A percentile compares a stretch with the other conserved stretches of the same genome.
Evolutionary conservation across 2,329 filamentous ascomycete species (phyloP).

Genomic region (Chalara sp.): DNA sequence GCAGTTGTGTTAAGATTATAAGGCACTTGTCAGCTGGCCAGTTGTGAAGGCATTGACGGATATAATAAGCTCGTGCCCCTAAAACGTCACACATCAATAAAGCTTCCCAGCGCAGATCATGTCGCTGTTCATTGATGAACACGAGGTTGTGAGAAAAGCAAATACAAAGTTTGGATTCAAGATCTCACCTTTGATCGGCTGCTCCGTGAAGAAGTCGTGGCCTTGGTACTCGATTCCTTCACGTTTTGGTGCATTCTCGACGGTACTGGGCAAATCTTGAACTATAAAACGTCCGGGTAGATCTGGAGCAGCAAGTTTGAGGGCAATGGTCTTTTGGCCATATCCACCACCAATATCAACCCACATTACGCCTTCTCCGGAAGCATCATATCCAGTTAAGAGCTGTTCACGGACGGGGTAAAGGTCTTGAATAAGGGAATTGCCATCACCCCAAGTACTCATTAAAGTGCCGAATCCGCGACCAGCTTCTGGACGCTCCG

Average conservation of each 20-base stretch:
- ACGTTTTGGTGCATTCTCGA: conserved; percentile 11
- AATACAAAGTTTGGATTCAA: conserved; percentile 9
- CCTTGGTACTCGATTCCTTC: conserved; percentile 25
- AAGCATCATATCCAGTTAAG: no score
- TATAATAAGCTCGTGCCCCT: no score
- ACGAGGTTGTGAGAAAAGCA: conserved; percentile 12
- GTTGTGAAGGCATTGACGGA: conserved; percentile 14
- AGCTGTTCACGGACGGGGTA: no score
- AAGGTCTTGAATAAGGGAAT: no score
- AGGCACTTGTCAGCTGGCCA: no score
- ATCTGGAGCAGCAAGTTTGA: conserved; percentile 12
- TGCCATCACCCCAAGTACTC: no score
- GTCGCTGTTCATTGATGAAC: conserved; percentile 14
- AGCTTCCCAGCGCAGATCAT: no score
- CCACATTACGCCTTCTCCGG: no score
- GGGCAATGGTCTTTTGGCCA: conserved; percentile 14
- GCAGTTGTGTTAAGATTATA: no score
- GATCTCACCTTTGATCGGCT: conserved; percentile 15
- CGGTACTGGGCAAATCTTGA: conserved; percentile 16
- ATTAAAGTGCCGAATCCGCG: no score
- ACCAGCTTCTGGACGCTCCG: no score
- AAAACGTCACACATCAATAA: no score
- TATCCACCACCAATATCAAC: conserved; percentile 20
- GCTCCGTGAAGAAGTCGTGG: conserved; percentile 24
- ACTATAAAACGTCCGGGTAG: conserved; percentile 17